phyloP scores from a whole-genome alignment of 192 early-diverging fungal species.

The Haplosporangium gracile region DNA sequence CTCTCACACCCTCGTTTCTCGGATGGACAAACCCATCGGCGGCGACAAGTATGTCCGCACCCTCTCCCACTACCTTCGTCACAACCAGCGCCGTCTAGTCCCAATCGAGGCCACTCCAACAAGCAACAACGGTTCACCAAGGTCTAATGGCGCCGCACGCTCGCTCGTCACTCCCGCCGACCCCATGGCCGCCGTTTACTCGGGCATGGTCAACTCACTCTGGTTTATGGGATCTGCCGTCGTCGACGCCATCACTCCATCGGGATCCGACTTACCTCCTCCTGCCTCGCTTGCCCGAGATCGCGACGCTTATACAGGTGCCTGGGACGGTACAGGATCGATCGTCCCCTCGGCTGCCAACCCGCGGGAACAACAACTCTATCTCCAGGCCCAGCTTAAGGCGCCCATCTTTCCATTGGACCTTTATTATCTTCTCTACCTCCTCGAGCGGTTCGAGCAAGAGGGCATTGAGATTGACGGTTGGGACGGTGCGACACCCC shows the following conservation, averaged over 20 bases:
- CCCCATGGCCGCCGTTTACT: slow-evolving; percentile 55
- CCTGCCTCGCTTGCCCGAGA: slow-evolving; percentile 21
- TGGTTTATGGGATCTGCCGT: slow-evolving; percentile 53
- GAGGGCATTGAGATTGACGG: slow-evolving; percentile 48
- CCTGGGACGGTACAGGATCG: slow-evolving; percentile 54
- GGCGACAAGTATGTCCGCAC: slow-evolving; percentile 70
- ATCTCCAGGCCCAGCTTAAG: slow-evolving; percentile 49
- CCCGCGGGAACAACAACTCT: slow-evolving; percentile 43
- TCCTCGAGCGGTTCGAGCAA: slow-evolving; percentile 48
- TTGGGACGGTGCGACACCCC: slow-evolving; percentile 39
- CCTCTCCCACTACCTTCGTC: slow-evolving; percentile 65
- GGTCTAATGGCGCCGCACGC: slow-evolving; percentile 30
- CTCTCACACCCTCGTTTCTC: neutral
- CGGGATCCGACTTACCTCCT: slow-evolving; percentile 10
- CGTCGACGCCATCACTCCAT: slow-evolving; percentile 52
- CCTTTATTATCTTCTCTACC: slow-evolving; percentile 50
- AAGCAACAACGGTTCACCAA: slow-evolving; percentile 19
- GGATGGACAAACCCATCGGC: slow-evolving; percentile 55
- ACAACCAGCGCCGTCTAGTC: slow-evolving; percentile 63
- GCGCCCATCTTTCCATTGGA: slow-evolving; percentile 54
- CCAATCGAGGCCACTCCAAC: slow-evolving; percentile 9
- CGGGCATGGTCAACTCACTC: slow-evolving; percentile 61
- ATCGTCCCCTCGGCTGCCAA: slow-evolving; percentile 25
- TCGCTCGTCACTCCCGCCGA: slow-evolving; percentile 41
- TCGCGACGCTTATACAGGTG: slow-evolving; percentile 35